Evolutionary conservation across 139 green algal species (phyloP).

Genomic region (Auxenochlorella pyrenoidosa): DNA sequence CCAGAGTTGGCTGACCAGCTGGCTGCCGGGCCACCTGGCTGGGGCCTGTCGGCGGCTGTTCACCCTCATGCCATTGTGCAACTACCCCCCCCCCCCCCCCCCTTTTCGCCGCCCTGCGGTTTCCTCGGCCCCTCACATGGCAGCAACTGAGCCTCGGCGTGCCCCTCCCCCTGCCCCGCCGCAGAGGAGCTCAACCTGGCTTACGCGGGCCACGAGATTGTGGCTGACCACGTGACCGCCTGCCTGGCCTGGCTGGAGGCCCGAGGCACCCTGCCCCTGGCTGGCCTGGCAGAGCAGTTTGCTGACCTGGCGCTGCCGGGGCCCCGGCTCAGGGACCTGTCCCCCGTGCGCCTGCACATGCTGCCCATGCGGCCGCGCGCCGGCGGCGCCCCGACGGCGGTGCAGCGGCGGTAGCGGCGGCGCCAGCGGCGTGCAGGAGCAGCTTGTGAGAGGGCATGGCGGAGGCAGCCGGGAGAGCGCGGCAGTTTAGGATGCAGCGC

Average conservation of each 20-base stretch:
- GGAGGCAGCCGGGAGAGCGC: too few relatives aligned
- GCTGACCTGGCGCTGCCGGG: neutral
- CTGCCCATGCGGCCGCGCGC: neutral
- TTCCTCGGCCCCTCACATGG: neutral
- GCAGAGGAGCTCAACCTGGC: slow-evolving; percentile 14
- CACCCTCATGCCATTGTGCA: too few relatives aligned
- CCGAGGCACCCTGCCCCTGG: neutral
- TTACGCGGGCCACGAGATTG: neutral
- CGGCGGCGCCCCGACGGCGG: neutral
- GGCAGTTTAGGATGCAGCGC: too few relatives aligned
- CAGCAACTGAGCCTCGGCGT: too few relatives aligned
- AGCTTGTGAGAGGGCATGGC: too few relatives aligned
- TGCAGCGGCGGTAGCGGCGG: neutral
- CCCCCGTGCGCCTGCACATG: slow-evolving; percentile 1
- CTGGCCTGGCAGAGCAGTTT: slow-evolving; percentile 1
- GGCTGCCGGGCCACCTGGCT: too few relatives aligned
- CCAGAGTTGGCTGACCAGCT: too few relatives aligned
- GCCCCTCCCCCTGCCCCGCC: neutral
- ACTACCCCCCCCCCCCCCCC: too few relatives aligned
- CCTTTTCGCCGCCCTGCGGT: too few relatives aligned
- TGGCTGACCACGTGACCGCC: neutral
- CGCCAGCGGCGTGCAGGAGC: too few relatives aligned
- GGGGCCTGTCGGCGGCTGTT: too few relatives aligned
- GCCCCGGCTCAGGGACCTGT: neutral
- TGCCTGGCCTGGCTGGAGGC: slow-evolving; percentile 6